A percentile compares a stretch with the other conserved stretches of the same genome.
Conservation (phyloP, 495 filamentous ascomycete genomes). For the Cercophora scortea region DNA sequence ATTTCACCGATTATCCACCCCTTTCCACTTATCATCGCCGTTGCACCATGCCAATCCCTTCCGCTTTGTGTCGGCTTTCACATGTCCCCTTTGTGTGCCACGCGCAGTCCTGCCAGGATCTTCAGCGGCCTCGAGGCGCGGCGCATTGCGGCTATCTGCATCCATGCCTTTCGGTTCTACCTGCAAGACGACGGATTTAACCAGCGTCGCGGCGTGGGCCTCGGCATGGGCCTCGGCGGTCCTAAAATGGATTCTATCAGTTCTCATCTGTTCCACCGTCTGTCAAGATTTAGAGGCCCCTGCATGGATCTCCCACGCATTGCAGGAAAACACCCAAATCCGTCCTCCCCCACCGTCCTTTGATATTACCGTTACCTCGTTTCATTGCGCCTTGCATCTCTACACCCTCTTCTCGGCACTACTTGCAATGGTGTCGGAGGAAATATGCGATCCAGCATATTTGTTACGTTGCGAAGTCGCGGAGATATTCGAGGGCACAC, state of each 20-base stretch:
- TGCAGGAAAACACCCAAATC: slow-evolving; percentile 1
- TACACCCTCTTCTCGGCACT: no score
- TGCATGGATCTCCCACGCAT: slow-evolving; percentile 20
- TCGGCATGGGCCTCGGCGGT: neutral
- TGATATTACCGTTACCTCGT: neutral
- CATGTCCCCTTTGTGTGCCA: slow-evolving; percentile 1
- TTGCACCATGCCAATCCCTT: slow-evolving; percentile 1
- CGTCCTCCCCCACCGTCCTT: neutral
- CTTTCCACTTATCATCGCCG: slow-evolving; percentile 25
- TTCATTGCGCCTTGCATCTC: neutral
- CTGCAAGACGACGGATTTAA: neutral
- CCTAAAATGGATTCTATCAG: neutral
- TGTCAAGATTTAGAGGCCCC: slow-evolving; percentile 1
- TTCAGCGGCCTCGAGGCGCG: neutral
- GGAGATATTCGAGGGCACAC: neutral
- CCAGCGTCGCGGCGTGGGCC: neutral
- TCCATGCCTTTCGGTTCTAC: neutral
- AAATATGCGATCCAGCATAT: neutral
- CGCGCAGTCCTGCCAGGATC: no score
- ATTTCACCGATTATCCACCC: slow-evolving; percentile 1
- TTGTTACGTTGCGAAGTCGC: neutral
- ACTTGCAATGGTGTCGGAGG: no score
- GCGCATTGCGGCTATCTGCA: neutral
- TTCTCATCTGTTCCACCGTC: neutral
- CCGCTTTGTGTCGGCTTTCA: slow-evolving; percentile 34